A percentile compares a stretch with the other conserved stretches of the same genome.
Evolutionary conservation across 495 filamentous ascomycete species (phyloP).

Genomic region (Cenococcum geophilum): DNA sequence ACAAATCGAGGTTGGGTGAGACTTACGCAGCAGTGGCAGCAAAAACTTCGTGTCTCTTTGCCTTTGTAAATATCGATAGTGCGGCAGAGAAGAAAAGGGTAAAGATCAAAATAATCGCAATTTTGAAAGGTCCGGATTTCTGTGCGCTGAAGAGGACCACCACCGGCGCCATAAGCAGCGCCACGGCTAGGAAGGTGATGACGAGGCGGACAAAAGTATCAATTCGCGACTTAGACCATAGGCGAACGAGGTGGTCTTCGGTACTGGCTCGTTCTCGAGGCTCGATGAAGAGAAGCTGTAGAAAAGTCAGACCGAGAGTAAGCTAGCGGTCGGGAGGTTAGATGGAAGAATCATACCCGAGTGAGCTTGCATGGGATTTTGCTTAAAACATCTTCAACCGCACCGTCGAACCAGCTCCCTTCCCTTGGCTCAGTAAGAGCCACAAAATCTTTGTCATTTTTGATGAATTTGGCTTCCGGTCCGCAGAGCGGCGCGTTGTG

Average conservation of each 20-base stretch:
- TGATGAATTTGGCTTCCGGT: slow-evolving; percentile 31
- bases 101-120: slow-evolving; percentile 35
- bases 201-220: slow-evolving; percentile 34
- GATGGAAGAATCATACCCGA: slow-evolving; percentile 5
- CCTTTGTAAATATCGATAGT: slow-evolving; percentile 35
- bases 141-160: slow-evolving; percentile 26
- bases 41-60: slow-evolving; percentile 40
- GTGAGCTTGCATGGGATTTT: slow-evolving; percentile 24
- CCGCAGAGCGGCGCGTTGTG: slow-evolving; percentile 23
- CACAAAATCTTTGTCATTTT: slow-evolving; percentile 38
- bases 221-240: slow-evolving; percentile 34
- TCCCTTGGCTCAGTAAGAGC: slow-evolving; percentile 38
- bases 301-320: not conserved
- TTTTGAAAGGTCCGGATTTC: slow-evolving; percentile 24
- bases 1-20: not conserved
- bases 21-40: slow-evolving; percentile 41
- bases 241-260: slow-evolving; percentile 28
- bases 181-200: slow-evolving; percentile 31
- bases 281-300: slow-evolving; percentile 25
- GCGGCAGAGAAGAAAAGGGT: slow-evolving; percentile 36
- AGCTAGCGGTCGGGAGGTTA: not conserved
- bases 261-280: slow-evolving; percentile 27
- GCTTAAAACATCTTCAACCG: slow-evolving; percentile 33
- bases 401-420: slow-evolving; percentile 37
- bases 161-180: slow-evolving; percentile 32